phyloP scores from a whole-genome alignment of 179 eudicot species.

The Gypsophila paniculata region DNA sequence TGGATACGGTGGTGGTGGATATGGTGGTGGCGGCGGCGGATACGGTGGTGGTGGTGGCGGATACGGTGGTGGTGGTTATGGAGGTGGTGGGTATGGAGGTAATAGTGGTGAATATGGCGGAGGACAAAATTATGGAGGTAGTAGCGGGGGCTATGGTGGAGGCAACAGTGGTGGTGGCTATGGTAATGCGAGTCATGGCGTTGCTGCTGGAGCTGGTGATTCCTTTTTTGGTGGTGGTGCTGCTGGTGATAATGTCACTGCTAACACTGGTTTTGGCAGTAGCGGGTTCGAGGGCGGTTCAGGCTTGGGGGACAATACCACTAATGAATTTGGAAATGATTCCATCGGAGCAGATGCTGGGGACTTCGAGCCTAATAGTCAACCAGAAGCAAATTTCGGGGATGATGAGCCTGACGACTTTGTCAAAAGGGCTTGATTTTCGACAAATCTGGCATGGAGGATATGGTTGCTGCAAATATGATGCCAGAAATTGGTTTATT shows the following conservation, averaged over 20 bases:
- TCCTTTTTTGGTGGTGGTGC: slow-evolving; percentile 25
- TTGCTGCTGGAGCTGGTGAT: slow-evolving; percentile 35
- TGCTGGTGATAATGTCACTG: slow-evolving; percentile 22
- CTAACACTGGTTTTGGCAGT: slow-evolving; percentile 28
- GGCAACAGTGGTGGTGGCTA: slow-evolving; percentile 25
- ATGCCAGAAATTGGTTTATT: slow-evolving; percentile 21
- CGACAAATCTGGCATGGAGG: slow-evolving; percentile 4
- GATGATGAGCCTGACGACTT: slow-evolving; percentile 42
- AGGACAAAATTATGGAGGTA: slow-evolving; percentile 24
- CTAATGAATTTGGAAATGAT: slow-evolving; percentile 26
- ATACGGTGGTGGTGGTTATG: slow-evolving; percentile 18
- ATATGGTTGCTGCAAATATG: not conserved
- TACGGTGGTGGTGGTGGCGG: slow-evolving; percentile 19
- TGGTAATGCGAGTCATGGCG: slow-evolving; percentile 3
- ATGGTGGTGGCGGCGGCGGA: slow-evolving; percentile 27
- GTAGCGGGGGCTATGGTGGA: slow-evolving; percentile 26
- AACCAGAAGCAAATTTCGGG: slow-evolving; percentile 33
- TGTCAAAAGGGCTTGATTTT: slow-evolving; percentile 39
- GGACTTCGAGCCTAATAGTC: slow-evolving; percentile 25
- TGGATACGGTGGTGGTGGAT: slow-evolving; percentile 30
- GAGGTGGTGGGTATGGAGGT: slow-evolving; percentile 11
- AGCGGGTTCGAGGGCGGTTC: slow-evolving; percentile 36
- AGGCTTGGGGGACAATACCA: slow-evolving; percentile 21
- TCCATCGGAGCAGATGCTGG: slow-evolving; percentile 22
- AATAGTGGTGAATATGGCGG: slow-evolving; percentile 18